Conservation (phyloP, 2,329 filamentous ascomycete genomes). For the Emericellopsis cladophorae region DNA sequence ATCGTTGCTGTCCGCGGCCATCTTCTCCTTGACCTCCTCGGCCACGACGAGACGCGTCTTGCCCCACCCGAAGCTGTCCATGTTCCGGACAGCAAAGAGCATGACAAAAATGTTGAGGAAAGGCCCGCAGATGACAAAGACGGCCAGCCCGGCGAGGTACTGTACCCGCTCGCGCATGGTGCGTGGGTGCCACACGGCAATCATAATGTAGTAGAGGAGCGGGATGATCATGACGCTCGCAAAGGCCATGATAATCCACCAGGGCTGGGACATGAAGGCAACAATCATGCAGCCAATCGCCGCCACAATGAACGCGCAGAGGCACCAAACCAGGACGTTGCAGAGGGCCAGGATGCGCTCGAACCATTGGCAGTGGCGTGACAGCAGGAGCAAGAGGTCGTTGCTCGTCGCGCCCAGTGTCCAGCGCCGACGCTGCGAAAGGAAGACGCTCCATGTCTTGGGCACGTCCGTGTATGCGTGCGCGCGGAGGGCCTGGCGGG, state of each 20-base stretch:
- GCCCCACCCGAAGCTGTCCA: conserved; percentile 14
- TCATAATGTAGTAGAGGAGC: conserved; percentile 10
- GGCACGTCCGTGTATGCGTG: conserved; percentile 25
- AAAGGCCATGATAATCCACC: conserved; percentile 12
- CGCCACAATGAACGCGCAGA: conserved; percentile 12
- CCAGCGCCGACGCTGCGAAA: conserved; percentile 14
- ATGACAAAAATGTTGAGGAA: conserved; percentile 13
- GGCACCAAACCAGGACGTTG: conserved; percentile 11
- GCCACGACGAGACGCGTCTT: conserved; percentile 10
- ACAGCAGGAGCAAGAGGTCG: conserved; percentile 8
- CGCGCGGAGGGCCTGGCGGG: conserved; percentile 24
- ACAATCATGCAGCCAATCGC: conserved; percentile 13
- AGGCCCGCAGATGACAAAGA: conserved; percentile 10
- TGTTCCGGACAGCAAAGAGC: conserved; percentile 11
- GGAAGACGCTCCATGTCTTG: conserved; percentile 23
- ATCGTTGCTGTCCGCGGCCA: not conserved
- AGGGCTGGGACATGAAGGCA: conserved; percentile 12
- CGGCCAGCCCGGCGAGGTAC: conserved; percentile 8
- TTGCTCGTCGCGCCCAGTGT: conserved; percentile 13
- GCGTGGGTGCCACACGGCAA: conserved; percentile 10
- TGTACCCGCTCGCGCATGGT: conserved; percentile 9
- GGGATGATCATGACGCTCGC: conserved; percentile 12
- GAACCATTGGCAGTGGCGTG: conserved; percentile 11
- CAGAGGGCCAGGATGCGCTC: conserved; percentile 10
- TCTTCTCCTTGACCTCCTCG: conserved; percentile 3